Evolutionary conservation across 148 eudicot species (phyloP).

Genomic region (Salicornia ramosissima): DNA sequence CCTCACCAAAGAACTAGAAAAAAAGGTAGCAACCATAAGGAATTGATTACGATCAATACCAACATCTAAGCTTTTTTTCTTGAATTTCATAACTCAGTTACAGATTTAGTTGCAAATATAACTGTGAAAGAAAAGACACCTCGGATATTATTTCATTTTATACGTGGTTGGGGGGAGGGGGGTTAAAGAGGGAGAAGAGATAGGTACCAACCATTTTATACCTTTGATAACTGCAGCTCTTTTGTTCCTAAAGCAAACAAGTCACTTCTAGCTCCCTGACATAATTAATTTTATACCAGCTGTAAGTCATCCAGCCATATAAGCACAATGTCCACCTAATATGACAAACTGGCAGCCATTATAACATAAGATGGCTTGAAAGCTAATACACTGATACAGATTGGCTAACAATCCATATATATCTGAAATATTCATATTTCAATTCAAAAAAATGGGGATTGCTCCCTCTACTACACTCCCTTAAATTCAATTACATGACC

Average conservation of each 20-base stretch:
- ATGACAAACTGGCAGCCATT: too few relatives aligned
- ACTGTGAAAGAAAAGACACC: not conserved
- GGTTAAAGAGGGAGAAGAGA: not conserved
- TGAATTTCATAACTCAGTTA: not conserved
- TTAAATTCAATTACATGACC: too few relatives aligned
- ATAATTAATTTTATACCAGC: too few relatives aligned
- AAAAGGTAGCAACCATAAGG: not conserved
- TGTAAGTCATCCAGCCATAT: not conserved
- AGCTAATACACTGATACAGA: too few relatives aligned
- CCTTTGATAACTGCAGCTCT: slow-evolving; percentile 14
- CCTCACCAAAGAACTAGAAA: not conserved
- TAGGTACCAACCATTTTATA: slow-evolving; percentile 28
- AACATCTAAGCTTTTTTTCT: not conserved
- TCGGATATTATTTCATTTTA: not conserved
- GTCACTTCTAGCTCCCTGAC: slow-evolving; percentile 28
- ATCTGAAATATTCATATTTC: too few relatives aligned
- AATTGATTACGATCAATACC: not conserved
- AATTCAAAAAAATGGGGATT: too few relatives aligned
- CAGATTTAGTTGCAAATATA: not conserved
- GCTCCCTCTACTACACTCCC: too few relatives aligned
- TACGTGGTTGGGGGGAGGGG: too few relatives aligned
- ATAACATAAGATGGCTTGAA: too few relatives aligned
- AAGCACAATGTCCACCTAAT: too few relatives aligned
- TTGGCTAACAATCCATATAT: too few relatives aligned
- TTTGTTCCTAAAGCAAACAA: slow-evolving; percentile 25